Evolutionary conservation across 1,284 basidiomycete genomes (phyloP), one percentile per base, ranked within the genome.

Genomic region (Microbotryum lychnidis-dioicae): DNA sequence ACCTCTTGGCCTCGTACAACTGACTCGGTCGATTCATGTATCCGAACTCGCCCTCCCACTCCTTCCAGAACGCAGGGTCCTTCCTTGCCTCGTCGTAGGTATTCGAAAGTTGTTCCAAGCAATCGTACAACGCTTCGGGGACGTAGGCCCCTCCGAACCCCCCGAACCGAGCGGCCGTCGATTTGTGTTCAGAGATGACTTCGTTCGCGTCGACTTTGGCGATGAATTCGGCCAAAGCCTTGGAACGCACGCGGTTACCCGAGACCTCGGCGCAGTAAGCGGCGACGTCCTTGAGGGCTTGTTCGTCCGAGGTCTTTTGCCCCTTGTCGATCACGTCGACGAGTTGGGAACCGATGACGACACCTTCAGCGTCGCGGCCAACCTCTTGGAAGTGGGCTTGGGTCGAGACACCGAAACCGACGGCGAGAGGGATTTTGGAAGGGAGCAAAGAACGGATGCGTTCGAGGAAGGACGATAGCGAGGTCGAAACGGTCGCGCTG

Each of bases 61-160:
- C 96, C 73, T 89, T 85, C 87, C 87, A 89, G 78, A 99, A 98
- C 71, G 81, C 80, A 0, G 93, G 91, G 75, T 98, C 94, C 23
- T 80, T 81, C 73, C 90, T 83, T 10, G 94, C 94, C 53, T 82
- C 78, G 70, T 87, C 85, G 77, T 97, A 93, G 47, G 89, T 92
- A 62, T 84, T 84, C 76, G 97, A 93, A 45, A 99, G 81, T 78
- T 99, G 93, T 31, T 83, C 79, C 50, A 97, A 80, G 72, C 89
- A 91, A 72, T 93, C 92, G 67, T 92, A 87, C 33, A 98, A 80
- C 8, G 91, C 86, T 77, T 98, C 96, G 2, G 96, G 91, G 6
- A 97, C 92, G 76, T 92, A 98, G 72, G 97, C 92, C 1, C 96
- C 96, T 44, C 96, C 96, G 73, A 96, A 99, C 63, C 91, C 80